phyloP scores from a whole-genome alignment of 129 eudicot genomes.

The Pittosporum tobira region DNA sequence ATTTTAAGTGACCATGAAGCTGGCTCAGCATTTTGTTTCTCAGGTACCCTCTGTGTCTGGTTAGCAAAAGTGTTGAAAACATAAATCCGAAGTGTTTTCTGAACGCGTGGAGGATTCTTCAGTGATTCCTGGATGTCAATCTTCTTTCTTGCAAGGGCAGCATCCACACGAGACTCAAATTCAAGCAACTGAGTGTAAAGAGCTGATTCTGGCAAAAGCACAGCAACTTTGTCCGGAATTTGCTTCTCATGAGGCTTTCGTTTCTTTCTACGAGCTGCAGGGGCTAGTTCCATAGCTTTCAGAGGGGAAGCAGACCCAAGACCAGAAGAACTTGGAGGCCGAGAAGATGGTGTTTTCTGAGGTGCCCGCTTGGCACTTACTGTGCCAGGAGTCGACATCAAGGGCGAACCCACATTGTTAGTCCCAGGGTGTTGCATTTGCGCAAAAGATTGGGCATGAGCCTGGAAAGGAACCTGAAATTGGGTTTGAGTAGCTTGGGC shows the following conservation, averaged over 20 bases:
- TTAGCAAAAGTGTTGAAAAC: conserved; percentile 81
- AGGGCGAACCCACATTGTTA: conserved; percentile 32
- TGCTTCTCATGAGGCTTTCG: conserved; percentile 72
- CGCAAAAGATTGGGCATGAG: conserved; percentile 24
- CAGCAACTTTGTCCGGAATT: conserved; percentile 55
- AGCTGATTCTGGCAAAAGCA: conserved; percentile 75
- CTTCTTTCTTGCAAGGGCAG: conserved; percentile 70
- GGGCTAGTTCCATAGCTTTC: conserved; percentile 50
- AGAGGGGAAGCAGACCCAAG: conserved; percentile 37
- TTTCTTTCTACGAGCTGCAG: conserved; percentile 58
- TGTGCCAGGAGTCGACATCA: conserved; percentile 35
- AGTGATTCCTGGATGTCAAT: conserved; percentile 75
- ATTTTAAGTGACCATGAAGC: conserved; percentile 85
- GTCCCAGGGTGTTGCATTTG: conserved; percentile 19
- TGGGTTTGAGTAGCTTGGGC: conserved; percentile 25
- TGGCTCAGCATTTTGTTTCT: conserved; percentile 58
- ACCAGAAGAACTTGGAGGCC: conserved; percentile 53
- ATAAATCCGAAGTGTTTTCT: conserved; percentile 81
- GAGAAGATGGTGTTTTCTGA: conserved; percentile 48
- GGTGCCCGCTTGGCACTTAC: conserved; percentile 34
- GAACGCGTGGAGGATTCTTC: conserved; percentile 52
- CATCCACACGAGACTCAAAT: conserved; percentile 82
- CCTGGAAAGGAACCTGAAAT: conserved; percentile 24
- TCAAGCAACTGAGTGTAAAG: conserved; percentile 76
- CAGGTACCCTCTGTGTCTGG: conserved; percentile 53